Evolutionary conservation across 116 monocot species (phyloP), one percentile per base, ranked within the genome.

Genomic region (Zostera marina): DNA sequence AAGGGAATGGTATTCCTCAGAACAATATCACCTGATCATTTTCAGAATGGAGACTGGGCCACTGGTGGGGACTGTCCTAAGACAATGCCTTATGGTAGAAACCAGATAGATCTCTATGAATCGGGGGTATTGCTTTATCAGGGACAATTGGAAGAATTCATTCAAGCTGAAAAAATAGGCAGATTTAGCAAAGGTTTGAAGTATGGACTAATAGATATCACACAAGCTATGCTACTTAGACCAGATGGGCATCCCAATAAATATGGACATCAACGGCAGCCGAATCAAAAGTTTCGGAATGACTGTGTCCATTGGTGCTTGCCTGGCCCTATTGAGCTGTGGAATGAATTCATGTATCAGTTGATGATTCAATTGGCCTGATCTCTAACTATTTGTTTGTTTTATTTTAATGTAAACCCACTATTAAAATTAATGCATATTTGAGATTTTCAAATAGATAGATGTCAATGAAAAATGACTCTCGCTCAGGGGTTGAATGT

Each of bases 231-330:
- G 78, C 16, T 70, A 26, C 46, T 74, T 40, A 49, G 78, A 53
- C 74, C 78, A 7, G 78, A 79, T 22, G 77, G 77, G 43, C 72
- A 77, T 60, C 77, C 77, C 0, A 68, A 62, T 59, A 58, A 68
- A 0, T 70, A 74, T 41, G 77, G 72, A 9, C 72, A 77, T 46
- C 46, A 17, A 60, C 62, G 62, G 8, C 39, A 40, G 7, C 59
- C 60, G 14, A 38, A 65, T 11, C 49, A 47, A 10, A 39, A 41
- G 0, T 38, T 54, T 17, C 41, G 44, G 17, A 65, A 65, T 11
- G 65, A 65, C 54, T 77, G 82, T 20, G 77, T 79, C 22, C 82
- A 82, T 14, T 82, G 82, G 82, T 82, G 82, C 58, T 41, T 82
- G 70, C 83, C 83, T 0, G 83, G 84, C 1, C 84, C 79, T 0